Percentiles rank a stretch among this genome's conserved stretches.
Evolutionary conservation across 139 green algal genomes (phyloP).

Genomic region (Picochlorum sp.): DNA sequence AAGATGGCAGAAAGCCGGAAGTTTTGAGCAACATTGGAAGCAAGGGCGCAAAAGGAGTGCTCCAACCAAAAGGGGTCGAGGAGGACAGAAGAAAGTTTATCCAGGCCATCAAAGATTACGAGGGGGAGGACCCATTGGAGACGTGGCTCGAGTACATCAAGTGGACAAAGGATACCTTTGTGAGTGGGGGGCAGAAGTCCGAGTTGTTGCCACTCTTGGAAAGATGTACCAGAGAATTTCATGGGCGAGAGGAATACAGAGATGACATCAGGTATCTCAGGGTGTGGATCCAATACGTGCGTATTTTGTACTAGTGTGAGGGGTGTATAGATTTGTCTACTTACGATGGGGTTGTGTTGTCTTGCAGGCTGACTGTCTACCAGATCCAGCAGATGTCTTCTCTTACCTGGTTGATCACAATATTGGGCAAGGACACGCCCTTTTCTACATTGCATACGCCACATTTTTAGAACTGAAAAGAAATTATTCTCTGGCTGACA

Average conservation of each 20-base stretch:
- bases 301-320: constrained; percentile 8
- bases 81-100: constrained; percentile 28
- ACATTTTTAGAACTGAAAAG: constrained; percentile 70
- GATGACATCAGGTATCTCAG: constrained; percentile 79
- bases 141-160: constrained; percentile 79
- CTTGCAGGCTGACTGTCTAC: constrained; percentile 56
- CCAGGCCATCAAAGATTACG: constrained; percentile 54
- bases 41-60: neutral
- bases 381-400: constrained; percentile 84
- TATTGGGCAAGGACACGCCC: constrained; percentile 65
- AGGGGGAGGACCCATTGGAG: constrained; percentile 66
- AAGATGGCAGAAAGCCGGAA: constrained; percentile 42
- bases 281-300: constrained; percentile 85
- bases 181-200: constrained; percentile 50
- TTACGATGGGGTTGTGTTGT: constrained; percentile 25
- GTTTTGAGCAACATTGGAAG: constrained; percentile 18
- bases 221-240: constrained; percentile 63
- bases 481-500: constrained; percentile 57
- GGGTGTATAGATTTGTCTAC: neutral
- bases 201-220: constrained; percentile 80
- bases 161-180: constrained; percentile 71
- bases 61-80: neutral
- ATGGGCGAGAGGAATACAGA: constrained; percentile 50
- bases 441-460: constrained; percentile 85
- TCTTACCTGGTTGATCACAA: constrained; percentile 61